Evolutionary conservation across 768 basidiomycete species (phyloP).

Genomic region (Pleurotus djamor): DNA sequence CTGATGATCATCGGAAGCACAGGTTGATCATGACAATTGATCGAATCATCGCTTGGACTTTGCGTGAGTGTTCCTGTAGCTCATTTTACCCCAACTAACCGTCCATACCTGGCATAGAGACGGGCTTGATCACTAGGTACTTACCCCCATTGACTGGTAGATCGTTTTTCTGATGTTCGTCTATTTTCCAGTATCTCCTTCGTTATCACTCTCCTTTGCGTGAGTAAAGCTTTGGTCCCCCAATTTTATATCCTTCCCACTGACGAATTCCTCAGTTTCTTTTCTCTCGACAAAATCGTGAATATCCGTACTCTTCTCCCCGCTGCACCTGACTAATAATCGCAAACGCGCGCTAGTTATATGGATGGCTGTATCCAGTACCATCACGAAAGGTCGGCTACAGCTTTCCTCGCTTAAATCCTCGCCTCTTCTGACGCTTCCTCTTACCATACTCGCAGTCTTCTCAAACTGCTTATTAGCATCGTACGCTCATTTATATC

Average conservation of each 20-base stretch:
- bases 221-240: background rate
- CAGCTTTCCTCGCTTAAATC: background rate
- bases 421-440: background rate
- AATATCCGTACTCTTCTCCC: too few relatives aligned
- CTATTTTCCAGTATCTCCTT: background rate
- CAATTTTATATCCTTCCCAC: background rate
- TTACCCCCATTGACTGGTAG: background rate
- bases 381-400: background rate
- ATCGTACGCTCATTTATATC: background rate
- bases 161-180: background rate
- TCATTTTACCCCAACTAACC: background rate
- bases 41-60: background rate
- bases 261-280: background rate
- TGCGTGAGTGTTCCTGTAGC: background rate
- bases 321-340: too few relatives aligned
- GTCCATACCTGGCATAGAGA: background rate
- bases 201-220: slow-evolving; percentile 3
- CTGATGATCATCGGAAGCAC: background rate
- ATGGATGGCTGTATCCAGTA: slow-evolving; percentile 4
- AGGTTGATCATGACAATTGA: background rate
- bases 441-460: background rate
- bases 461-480: background rate
- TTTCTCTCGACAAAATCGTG: slow-evolving; percentile 2
- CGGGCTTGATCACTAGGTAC: slow-evolving; percentile 3
- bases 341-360: too few relatives aligned